Evolutionary conservation across 208 protist species (phyloP).

Genomic region (Leishmania guyanensis): DNA sequence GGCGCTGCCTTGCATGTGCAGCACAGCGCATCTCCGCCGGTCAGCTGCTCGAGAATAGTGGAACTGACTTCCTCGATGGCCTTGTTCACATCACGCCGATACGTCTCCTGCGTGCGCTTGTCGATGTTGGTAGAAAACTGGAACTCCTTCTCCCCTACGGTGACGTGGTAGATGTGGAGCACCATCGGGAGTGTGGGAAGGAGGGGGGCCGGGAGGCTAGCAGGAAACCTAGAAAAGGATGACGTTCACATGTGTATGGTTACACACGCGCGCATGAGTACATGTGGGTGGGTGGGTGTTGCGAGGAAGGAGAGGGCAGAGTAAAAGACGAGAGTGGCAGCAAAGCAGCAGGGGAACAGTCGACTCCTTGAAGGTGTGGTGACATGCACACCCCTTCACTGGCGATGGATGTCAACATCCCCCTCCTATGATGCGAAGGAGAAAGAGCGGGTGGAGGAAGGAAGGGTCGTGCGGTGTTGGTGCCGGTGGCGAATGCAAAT

Average conservation of each 20-base stretch:
- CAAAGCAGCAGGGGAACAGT: background rate
- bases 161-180: slow-evolving; percentile 63
- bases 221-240: background rate
- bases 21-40: slow-evolving; percentile 43
- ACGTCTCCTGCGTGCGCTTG: slow-evolving; percentile 37
- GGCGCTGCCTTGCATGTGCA: slow-evolving; percentile 38
- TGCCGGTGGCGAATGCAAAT: background rate
- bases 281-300: background rate
- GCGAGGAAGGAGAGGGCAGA: background rate
- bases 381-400: background rate
- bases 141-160: slow-evolving; percentile 62
- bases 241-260: background rate
- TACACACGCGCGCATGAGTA: background rate
- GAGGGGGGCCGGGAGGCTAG: background rate
- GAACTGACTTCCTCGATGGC: slow-evolving; percentile 44
- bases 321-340: background rate
- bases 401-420: background rate
- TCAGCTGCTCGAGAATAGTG: slow-evolving; percentile 49
- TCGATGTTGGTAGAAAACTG: slow-evolving; percentile 52
- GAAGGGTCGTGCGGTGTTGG: background rate
- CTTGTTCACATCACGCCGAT: slow-evolving; percentile 34
- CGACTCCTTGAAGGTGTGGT: background rate
- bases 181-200: slow-evolving; percentile 20
- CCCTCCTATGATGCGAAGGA: background rate
- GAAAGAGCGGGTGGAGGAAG: background rate